Evolutionary conservation across 768 basidiomycete genomes (phyloP).

Genomic region (Trametes cingulata): DNA sequence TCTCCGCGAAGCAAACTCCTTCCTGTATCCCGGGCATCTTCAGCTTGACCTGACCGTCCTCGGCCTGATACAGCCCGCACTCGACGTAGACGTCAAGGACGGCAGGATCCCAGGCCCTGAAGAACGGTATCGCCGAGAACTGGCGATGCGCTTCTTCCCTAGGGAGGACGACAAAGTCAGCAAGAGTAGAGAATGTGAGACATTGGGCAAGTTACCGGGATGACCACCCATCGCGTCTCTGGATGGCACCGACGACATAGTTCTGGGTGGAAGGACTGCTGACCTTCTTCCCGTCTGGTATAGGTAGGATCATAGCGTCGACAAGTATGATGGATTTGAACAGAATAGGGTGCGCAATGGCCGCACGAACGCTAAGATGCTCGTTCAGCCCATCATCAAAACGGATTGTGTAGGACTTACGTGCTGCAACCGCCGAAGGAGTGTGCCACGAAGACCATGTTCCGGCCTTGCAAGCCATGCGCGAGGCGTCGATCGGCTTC

Average conservation of each 20-base stretch:
- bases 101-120: slow-evolving; percentile 65
- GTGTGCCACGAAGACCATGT: slow-evolving; percentile 75
- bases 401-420: slow-evolving; percentile 43
- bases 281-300: neutral
- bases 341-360: slow-evolving; percentile 59
- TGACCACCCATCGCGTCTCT: slow-evolving; percentile 62
- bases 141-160: slow-evolving; percentile 61
- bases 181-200: neutral
- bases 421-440: slow-evolving; percentile 81
- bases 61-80: slow-evolving; percentile 47
- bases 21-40: slow-evolving; percentile 72
- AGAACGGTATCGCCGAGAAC: slow-evolving; percentile 63
- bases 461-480: slow-evolving; percentile 52
- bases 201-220: slow-evolving; percentile 45
- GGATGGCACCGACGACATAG: slow-evolving; percentile 41
- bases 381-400: neutral
- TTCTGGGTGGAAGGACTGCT: neutral
- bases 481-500: slow-evolving; percentile 44
- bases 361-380: slow-evolving; percentile 57
- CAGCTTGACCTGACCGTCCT: slow-evolving; percentile 48
- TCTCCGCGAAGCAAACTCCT: slow-evolving; percentile 58
- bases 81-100: slow-evolving; percentile 63
- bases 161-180: neutral
- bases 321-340: slow-evolving; percentile 74
- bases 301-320: slow-evolving; percentile 66